Conservation (phyloP, 768 basidiomycete genomes). For the Rhodosporidiobolus sp. region DNA sequence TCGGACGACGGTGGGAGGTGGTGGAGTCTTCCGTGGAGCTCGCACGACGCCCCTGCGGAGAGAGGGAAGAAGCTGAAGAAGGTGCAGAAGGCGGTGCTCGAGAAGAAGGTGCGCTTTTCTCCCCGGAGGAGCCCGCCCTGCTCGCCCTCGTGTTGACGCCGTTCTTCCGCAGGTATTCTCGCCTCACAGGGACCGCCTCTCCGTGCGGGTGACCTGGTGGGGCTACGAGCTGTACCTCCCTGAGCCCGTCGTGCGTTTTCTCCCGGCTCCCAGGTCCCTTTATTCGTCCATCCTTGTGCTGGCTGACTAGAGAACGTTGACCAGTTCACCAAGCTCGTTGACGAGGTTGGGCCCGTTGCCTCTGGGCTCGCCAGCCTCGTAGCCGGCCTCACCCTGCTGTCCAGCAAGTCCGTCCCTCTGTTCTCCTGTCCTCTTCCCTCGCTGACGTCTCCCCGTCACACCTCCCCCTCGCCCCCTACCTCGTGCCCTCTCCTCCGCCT, state of each 20-base stretch:
- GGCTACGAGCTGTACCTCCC: conserved; percentile 25
- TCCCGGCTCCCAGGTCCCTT: too few relatives aligned
- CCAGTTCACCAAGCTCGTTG: conserved; percentile 11
- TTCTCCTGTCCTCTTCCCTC: background rate
- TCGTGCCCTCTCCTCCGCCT: background rate
- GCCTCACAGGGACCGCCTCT: conserved; percentile 12
- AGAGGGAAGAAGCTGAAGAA: background rate
- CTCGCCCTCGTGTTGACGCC: too few relatives aligned
- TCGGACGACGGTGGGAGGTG: background rate
- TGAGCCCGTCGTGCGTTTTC: conserved; percentile 8
- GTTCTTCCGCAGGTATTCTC: conserved; percentile 4
- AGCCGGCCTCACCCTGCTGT: conserved; percentile 13
- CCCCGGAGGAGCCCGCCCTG: too few relatives aligned
- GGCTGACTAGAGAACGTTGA: background rate
- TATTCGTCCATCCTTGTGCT: background rate
- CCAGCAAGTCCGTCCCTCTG: conserved; percentile 6
- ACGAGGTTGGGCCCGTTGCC: conserved; percentile 9
- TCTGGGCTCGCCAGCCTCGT: background rate
- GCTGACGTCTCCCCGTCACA: background rate
- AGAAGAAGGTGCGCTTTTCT: conserved; percentile 14
- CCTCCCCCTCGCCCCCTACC: too few relatives aligned
- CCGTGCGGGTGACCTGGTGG: conserved; percentile 13
- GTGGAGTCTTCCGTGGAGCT: conserved; percentile 16
- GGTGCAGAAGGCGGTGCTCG: background rate
- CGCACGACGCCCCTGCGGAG: background rate